Conservation (phyloP, 2,329 filamentous ascomycete genomes). For the Passalora sequoiae region DNA sequence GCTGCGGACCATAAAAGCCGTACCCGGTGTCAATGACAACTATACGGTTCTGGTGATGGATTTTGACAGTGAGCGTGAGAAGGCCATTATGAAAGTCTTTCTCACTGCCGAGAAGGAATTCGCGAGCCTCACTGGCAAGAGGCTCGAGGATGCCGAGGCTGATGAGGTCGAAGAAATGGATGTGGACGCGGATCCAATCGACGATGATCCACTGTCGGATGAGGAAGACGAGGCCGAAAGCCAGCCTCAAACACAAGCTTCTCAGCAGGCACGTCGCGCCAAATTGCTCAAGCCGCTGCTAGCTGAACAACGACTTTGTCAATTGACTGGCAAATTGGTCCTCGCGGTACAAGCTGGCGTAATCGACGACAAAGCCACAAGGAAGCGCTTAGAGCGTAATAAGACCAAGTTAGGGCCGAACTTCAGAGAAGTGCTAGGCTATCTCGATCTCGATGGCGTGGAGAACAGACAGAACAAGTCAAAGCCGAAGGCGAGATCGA, state of each 20-base stretch:
- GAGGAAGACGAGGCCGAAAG: conserved; percentile 40
- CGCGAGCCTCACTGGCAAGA: conserved; percentile 55
- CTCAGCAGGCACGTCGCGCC: conserved; percentile 55
- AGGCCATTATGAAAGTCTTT: conserved; percentile 70
- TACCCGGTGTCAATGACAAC: conserved; percentile 40
- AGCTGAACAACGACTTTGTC: conserved; percentile 79
- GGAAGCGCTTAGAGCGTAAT: conserved; percentile 70
- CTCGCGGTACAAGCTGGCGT: conserved; percentile 71
- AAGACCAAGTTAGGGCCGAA: conserved; percentile 74
- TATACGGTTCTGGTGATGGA: conserved; percentile 54
- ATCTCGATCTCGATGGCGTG: conserved; percentile 63
- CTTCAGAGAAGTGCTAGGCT: conserved; percentile 77
- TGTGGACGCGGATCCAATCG: conserved; percentile 26
- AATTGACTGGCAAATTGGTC: conserved; percentile 78
- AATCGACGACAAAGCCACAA: conserved; percentile 63
- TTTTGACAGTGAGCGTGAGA: conserved; percentile 57
- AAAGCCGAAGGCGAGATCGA: conserved; percentile 31
- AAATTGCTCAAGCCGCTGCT: conserved; percentile 57
- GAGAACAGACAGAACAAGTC: conserved; percentile 42
- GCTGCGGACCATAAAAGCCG: conserved; percentile 42
- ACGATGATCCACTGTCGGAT: conserved; percentile 31
- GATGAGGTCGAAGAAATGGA: conserved; percentile 48
- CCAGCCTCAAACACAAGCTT: conserved; percentile 43
- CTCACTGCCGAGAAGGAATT: conserved; percentile 69
- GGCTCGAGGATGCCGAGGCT: conserved; percentile 37